phyloP scores from a whole-genome alignment of 202 grass and related monocot genomes.

The Zoysia matrella region DNA sequence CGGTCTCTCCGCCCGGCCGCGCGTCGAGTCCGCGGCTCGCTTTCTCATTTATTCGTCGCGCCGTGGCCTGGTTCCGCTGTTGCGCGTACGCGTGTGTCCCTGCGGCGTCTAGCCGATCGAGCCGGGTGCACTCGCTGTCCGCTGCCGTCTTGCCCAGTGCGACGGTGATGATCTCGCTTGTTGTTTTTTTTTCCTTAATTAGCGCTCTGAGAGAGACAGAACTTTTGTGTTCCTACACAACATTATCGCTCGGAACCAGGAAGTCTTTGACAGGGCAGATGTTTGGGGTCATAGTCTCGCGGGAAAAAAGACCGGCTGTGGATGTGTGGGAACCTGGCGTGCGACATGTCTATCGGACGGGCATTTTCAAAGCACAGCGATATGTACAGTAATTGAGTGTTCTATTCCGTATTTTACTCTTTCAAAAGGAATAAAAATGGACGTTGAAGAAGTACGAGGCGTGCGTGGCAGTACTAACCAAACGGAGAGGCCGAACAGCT shows the following conservation, averaged over 20 bases:
- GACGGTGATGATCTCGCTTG: too few species aligned
- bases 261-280: not conserved
- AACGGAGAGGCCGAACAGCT: not conserved
- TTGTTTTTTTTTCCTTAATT: too few species aligned
- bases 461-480: not conserved
- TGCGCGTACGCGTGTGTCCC: not conserved
- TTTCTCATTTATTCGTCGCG: slow-evolving; percentile 1
- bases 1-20: not conserved
- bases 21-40: not conserved
- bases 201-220: too few species aligned
- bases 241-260: too few species aligned
- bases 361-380: not conserved
- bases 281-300: too few species aligned
- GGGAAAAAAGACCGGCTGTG: too few species aligned
- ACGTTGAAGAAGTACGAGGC: not conserved
- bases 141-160: not conserved
- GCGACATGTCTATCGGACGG: not conserved
- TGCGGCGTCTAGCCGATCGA: too few species aligned
- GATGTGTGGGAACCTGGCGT: not conserved
- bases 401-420: not conserved
- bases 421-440: not conserved
- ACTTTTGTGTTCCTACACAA: too few species aligned
- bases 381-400: not conserved
- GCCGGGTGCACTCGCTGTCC: not conserved
- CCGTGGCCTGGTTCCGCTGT: too few species aligned